Conservation (phyloP, 2,329 filamentous ascomycete species). For the Fonsecaea pugnacius region DNA sequence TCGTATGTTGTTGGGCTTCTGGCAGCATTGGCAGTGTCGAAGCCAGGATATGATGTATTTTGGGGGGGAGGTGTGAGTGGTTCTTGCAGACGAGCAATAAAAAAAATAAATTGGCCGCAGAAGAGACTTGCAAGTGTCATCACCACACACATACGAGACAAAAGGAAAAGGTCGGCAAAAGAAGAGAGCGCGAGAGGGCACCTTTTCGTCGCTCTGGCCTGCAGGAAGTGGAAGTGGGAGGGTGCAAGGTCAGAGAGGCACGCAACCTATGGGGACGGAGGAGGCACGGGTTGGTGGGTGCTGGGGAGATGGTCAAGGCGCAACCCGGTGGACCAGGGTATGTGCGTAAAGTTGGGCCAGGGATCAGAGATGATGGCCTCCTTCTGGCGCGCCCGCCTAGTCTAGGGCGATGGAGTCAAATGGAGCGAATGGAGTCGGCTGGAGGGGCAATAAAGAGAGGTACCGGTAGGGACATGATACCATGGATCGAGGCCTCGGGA, state of each 20-base stretch:
- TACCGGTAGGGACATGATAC: conserved; percentile 6
- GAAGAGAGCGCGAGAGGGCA: conserved; percentile 16
- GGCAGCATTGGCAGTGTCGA: conserved; percentile 27
- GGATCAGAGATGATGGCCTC: conserved; percentile 26
- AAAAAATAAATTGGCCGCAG: conserved; percentile 21
- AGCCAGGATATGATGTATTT: conserved; percentile 24
- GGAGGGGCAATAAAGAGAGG: conserved; percentile 25
- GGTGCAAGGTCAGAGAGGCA: conserved; percentile 27
- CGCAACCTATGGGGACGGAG: conserved; percentile 30
- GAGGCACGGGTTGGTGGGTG: conserved; percentile 18
- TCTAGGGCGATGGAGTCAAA: conserved; percentile 16
- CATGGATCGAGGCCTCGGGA: conserved; percentile 7
- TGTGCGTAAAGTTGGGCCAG: conserved; percentile 29
- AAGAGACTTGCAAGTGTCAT: conserved; percentile 26
- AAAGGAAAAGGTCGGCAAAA: conserved; percentile 27
- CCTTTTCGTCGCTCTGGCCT: conserved; percentile 19
- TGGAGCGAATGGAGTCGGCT: conserved; percentile 18
- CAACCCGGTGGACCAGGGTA: conserved; percentile 27
- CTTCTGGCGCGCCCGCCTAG: conserved; percentile 25
- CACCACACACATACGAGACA: conserved; percentile 24
- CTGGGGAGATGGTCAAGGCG: conserved; percentile 26
- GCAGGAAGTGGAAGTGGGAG: conserved; percentile 26
- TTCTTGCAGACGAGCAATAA: conserved; percentile 10
- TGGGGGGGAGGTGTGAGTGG: conserved; percentile 14
- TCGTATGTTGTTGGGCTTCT: conserved; percentile 9